Evolutionary conservation across 305 asterid species (phyloP), one percentile per base, ranked within the genome.

Genomic region (Fraxinus platypoda): DNA sequence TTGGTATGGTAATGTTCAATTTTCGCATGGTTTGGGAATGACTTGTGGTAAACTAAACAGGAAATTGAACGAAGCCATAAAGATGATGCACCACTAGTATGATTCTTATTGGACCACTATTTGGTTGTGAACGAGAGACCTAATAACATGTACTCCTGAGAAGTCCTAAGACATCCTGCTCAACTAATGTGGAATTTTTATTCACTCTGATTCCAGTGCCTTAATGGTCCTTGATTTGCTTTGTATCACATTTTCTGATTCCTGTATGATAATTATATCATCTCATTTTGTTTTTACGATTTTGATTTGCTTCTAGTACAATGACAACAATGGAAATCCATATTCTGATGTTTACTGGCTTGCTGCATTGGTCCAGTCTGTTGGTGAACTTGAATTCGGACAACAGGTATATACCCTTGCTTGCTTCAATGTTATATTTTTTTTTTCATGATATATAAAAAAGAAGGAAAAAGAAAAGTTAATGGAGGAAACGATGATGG

Each of bases 331-430:
- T 86, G 99, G 99, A 74, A 96, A 96, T 84, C 81, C 92, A 77
- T 94, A 91, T 87, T 94, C 98, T 54, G 99, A 96, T 88, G 97
- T 96, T 84, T 96, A 90, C 89, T 94, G 98, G 98, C 93, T 96
- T 79, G 97, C 98, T 85, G 93, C 98, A 41, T 84, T 96, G 90
- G 92, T 96, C 84, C 95, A 89, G 89, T 91, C 99, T 52, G 88
- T 94, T 80, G 99, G 99, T 52, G 99, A 96, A 86, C 97, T 96
- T 87, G 98, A 93, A 90, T 96, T 93, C 83, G 96, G 97, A 78
- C 97, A 88, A 85, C 97, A 94, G 99, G 99, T 96, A 76, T 80
- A 74, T 84, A 68, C 35, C 80, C 78, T 80, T 41, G 76, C 71
- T 37, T 68, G 26, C 59, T 52, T 68, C 49, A 35, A 78, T 52